phyloP scores from a whole-genome alignment of 108 stramenopile genomes.

The Nitzschia sp. region DNA sequence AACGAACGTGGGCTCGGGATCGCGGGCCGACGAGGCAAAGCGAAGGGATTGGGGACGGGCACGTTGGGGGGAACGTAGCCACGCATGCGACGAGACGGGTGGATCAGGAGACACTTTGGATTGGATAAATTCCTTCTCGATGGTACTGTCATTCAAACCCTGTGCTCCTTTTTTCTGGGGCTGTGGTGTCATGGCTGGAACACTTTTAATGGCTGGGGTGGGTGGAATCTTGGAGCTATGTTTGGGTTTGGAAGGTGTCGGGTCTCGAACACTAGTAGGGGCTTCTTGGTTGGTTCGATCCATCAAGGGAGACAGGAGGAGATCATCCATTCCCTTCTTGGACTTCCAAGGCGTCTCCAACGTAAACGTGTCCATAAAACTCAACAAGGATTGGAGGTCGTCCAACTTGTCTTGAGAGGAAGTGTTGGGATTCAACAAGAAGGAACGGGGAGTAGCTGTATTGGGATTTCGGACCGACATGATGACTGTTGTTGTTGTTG shows the following conservation, averaged over 20 bases:
- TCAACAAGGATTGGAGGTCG: conserved; percentile 8
- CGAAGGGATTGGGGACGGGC: too few relatives aligned
- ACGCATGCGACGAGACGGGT: too few relatives aligned
- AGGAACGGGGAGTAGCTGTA: conserved; percentile 9
- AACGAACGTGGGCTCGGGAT: conserved; percentile 2
- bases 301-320: neutral
- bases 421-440: neutral
- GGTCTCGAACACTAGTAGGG: neutral
- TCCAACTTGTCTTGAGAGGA: conserved; percentile 3
- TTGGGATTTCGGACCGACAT: too few relatives aligned
- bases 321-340: neutral
- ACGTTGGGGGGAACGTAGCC: too few relatives aligned
- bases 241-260: conserved; percentile 13
- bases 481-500: too few relatives aligned
- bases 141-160: too few relatives aligned
- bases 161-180: too few relatives aligned
- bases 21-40: neutral
- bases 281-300: neutral
- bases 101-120: too few relatives aligned
- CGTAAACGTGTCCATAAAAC: conserved; percentile 5
- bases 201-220: too few relatives aligned
- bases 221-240: too few relatives aligned
- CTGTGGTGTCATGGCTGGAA: too few relatives aligned
- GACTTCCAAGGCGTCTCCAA: conserved; percentile 11
- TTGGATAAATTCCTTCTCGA: too few relatives aligned